Conservation (phyloP, 441 rosid species). For the Viola pubescens region DNA sequence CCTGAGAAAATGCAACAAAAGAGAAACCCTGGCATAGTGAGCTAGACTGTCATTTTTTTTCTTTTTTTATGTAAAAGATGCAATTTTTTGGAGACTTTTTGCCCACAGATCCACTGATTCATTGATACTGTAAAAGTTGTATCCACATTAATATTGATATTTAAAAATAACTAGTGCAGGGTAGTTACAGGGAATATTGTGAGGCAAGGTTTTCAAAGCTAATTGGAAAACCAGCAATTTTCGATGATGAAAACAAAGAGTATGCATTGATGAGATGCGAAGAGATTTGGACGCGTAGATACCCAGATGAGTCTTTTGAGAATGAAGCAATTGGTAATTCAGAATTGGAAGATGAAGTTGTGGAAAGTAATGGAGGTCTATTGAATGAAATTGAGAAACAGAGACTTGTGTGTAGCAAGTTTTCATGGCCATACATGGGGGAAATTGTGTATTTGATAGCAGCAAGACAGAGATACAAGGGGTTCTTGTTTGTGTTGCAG, state of each 20-base stretch:
- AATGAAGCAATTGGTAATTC: conserved; percentile 32
- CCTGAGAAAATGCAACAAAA: not conserved
- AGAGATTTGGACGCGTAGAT: conserved; percentile 45
- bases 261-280: conserved; percentile 69
- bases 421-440: conserved; percentile 54
- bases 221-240: conserved; percentile 65
- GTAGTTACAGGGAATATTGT: conserved; percentile 57
- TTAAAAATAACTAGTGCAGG: conserved; percentile 28
- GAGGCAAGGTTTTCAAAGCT: conserved; percentile 60
- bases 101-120: too few relatives aligned
- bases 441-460: conserved; percentile 69
- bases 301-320: conserved; percentile 64
- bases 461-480: conserved; percentile 64
- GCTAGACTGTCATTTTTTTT: too few relatives aligned
- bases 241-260: conserved; percentile 64
- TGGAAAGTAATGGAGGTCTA: conserved; percentile 35
- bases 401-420: conserved; percentile 34
- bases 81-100: too few relatives aligned
- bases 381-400: conserved; percentile 43
- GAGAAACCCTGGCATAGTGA: not conserved
- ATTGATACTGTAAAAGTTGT: too few relatives aligned
- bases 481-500: conserved; percentile 46
- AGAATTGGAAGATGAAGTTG: conserved; percentile 17
- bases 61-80: too few relatives aligned
- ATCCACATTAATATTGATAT: too few relatives aligned